Conservation (phyloP, 371 early-diverging fungal species). For the Mortierella polycephala region DNA sequence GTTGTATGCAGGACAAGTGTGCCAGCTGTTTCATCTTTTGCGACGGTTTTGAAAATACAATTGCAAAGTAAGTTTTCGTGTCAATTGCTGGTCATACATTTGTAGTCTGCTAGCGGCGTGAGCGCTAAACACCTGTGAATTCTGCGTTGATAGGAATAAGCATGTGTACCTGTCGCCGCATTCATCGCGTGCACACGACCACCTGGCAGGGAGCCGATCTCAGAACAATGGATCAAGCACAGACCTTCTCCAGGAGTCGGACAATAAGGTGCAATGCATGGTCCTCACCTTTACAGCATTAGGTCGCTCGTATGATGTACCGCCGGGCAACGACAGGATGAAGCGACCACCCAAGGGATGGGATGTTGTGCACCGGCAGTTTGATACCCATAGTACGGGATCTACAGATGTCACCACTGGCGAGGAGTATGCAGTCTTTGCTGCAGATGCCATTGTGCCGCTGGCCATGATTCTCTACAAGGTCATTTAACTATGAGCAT, state of each 20-base stretch:
- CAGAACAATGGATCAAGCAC: constrained; percentile 15
- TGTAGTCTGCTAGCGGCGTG: not conserved
- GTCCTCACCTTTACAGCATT: constrained; percentile 39
- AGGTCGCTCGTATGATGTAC: constrained; percentile 39
- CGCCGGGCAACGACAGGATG: constrained; percentile 34
- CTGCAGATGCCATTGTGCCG: constrained; percentile 49
- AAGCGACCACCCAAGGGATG: constrained; percentile 47
- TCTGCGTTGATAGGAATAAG: constrained; percentile 16
- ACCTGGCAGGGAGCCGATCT: constrained; percentile 10
- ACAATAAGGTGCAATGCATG: constrained; percentile 48
- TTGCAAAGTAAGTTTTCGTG: constrained; percentile 39
- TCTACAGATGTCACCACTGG: constrained; percentile 11
- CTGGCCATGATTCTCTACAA: constrained; percentile 52
- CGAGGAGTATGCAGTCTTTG: constrained; percentile 52
- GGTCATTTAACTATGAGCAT: constrained; percentile 11
- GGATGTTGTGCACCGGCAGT: constrained; percentile 40
- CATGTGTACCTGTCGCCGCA: constrained; percentile 38
- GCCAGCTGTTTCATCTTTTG: constrained; percentile 50
- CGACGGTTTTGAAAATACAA: constrained; percentile 41
- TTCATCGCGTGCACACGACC: constrained; percentile 37
- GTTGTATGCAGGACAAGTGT: constrained; percentile 55
- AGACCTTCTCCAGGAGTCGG: constrained; percentile 5
- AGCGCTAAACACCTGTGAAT: not conserved
- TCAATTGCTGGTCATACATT: not conserved
- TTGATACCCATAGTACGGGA: not conserved